Conservation (phyloP, 2,329 filamentous ascomycete genomes). For the Phaeosphaeria sp. region DNA sequence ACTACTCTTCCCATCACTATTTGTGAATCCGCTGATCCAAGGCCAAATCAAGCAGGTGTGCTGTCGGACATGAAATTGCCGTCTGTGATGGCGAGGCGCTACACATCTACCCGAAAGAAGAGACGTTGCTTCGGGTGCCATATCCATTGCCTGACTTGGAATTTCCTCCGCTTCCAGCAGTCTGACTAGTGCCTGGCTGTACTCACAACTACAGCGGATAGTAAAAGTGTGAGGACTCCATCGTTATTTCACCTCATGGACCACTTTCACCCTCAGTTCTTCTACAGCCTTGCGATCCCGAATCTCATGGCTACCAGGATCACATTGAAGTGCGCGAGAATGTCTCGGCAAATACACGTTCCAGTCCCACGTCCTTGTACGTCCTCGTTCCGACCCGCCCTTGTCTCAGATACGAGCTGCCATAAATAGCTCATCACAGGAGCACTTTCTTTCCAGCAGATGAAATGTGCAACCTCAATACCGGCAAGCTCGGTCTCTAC, state of each 20-base stretch:
- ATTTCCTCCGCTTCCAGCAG: not conserved
- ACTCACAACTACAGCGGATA: not conserved
- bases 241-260: not conserved
- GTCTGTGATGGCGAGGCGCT: not conserved
- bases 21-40: not conserved
- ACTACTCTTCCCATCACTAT: not conserved
- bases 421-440: conserved; percentile 4
- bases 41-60: not conserved
- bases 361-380: too few species aligned
- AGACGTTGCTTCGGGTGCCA: not conserved
- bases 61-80: not conserved
- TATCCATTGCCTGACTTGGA: not conserved
- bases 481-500: not conserved
- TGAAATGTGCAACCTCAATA: not conserved
- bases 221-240: not conserved
- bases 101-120: not conserved
- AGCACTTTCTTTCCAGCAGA: not conserved
- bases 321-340: not conserved
- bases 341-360: not conserved
- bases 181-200: not conserved
- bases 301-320: not conserved
- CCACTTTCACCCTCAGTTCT: not conserved
- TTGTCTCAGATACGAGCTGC: conserved; percentile 6
- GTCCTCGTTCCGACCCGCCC: conserved; percentile 13
- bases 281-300: not conserved